Evolutionary conservation across 148 eudicot genomes (phyloP).

Genomic region (Persicaria maculosa): DNA sequence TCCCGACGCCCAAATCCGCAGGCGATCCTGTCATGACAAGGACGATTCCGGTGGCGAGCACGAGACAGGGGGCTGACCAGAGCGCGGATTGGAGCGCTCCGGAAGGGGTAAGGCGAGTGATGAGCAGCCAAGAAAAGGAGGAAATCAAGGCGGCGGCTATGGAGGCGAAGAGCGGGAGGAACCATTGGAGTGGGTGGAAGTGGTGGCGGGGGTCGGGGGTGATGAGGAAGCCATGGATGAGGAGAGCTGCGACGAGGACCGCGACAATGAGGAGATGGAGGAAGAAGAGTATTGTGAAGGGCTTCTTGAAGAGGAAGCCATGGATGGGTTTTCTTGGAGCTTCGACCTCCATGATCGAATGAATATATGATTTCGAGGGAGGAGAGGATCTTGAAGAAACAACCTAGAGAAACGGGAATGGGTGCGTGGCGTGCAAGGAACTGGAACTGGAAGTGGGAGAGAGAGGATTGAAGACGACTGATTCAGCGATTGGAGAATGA

Average conservation of each 20-base stretch:
- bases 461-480: neutral
- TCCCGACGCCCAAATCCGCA: conserved; percentile 33
- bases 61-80: conserved; percentile 52
- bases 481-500: neutral
- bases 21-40: conserved; percentile 32
- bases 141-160: conserved; percentile 26
- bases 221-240: conserved; percentile 26
- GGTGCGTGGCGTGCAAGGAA: conserved; percentile 12
- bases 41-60: conserved; percentile 41
- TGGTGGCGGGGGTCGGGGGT: conserved; percentile 14
- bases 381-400: neutral
- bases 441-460: neutral
- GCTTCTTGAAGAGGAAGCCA: neutral
- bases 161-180: conserved; percentile 32
- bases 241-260: conserved; percentile 20
- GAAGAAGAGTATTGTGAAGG: conserved; percentile 21
- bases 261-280: conserved; percentile 23
- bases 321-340: neutral
- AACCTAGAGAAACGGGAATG: neutral
- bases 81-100: conserved; percentile 32
- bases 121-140: conserved; percentile 28
- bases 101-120: conserved; percentile 18
- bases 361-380: neutral
- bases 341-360: neutral
- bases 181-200: conserved; percentile 40